Evolutionary conservation across 2,329 filamentous ascomycete genomes (phyloP), one percentile per base, ranked within the genome.

Genomic region (Leptodontidium sp.): DNA sequence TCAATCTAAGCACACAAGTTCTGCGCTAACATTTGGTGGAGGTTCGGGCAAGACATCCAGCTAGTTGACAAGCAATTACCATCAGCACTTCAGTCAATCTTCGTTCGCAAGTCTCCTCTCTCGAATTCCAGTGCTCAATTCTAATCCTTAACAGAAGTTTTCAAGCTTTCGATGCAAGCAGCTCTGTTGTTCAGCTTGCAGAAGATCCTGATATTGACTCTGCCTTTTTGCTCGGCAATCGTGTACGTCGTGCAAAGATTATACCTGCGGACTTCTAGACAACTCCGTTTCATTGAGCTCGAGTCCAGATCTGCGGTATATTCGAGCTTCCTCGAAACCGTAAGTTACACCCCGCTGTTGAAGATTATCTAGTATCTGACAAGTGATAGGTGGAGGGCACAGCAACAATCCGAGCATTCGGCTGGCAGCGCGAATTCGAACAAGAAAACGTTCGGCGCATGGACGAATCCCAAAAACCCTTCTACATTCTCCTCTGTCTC

Each of bases 381-480:
- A 80, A 78, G 29, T 14, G 24, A 21, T 6, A 52, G 21, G 76
- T 84, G 4, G 77, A 77, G 38, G 83, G 83, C 0, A 71, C 84
- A 2, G 77, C 77, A 1, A 84, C 82, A 9, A 74, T 85, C 4
- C 78, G 83, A 29, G 82, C 82, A 5, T 84, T 84, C 70, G 80
- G 81, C 17, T 85, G 83, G 68, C 43, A 59, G 9, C 21, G 77
- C 1, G 74, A 77, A 6, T 79, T 82, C 61, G 78, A 82, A n/a
- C 71, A 81, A 43, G 81, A 81, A 67, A 87, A 86, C 64, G 76
- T 82, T n/a, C 69, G 72, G 5, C 79, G 85, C 0, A 77, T 89
- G 1, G 85, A 89, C 66, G 77, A 78, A 6, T 87, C 86, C 0
- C 87, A 89, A 71, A 78, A 80, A n/a, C 86, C 87, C 0, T 86